Conservation (phyloP, 768 basidiomycete species). For the Boletales sp. region DNA sequence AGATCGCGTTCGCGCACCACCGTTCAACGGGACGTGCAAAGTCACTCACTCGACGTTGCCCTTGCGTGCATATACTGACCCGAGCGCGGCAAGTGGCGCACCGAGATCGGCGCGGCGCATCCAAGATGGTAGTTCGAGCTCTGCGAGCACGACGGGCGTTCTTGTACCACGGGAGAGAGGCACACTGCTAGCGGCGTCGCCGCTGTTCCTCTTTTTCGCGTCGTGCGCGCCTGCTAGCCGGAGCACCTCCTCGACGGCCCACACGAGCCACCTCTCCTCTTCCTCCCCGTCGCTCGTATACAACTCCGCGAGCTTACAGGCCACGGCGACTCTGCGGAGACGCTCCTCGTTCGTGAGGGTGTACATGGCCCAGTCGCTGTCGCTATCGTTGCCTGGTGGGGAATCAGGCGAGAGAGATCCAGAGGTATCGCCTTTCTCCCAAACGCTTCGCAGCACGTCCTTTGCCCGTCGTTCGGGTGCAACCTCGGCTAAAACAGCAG, state of each 20-base stretch:
- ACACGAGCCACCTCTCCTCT: slow-evolving; percentile 44
- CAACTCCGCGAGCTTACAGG: slow-evolving; percentile 44
- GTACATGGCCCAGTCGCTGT: slow-evolving; percentile 19
- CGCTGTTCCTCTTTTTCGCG: background rate
- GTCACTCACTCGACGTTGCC: slow-evolving; percentile 44
- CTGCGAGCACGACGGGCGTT: slow-evolving; percentile 37
- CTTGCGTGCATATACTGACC: slow-evolving; percentile 52
- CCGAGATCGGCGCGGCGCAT: slow-evolving; percentile 56
- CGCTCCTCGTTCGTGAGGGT: slow-evolving; percentile 34
- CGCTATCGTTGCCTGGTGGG: background rate
- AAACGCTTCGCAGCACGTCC: slow-evolving; percentile 20
- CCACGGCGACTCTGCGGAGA: slow-evolving; percentile 43
- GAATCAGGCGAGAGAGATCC: background rate
- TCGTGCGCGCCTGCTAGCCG: slow-evolving; percentile 18
- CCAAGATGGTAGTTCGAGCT: slow-evolving; percentile 60
- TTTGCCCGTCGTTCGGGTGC: slow-evolving; percentile 28
- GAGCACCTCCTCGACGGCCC: slow-evolving; percentile 43
- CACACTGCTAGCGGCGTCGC: background rate
- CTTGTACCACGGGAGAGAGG: background rate
- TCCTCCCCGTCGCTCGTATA: slow-evolving; percentile 27
- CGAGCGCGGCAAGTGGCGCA: slow-evolving; percentile 66
- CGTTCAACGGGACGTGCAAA: background rate
- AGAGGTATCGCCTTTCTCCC: slow-evolving; percentile 16
- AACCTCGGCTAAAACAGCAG: slow-evolving; percentile 55
- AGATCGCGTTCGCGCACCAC: background rate